These are phyloP conservation scores for Paramecium pentaurelia DNA, from an alignment of 73 alveolate species.

Conservation along the genomic window DNA sequence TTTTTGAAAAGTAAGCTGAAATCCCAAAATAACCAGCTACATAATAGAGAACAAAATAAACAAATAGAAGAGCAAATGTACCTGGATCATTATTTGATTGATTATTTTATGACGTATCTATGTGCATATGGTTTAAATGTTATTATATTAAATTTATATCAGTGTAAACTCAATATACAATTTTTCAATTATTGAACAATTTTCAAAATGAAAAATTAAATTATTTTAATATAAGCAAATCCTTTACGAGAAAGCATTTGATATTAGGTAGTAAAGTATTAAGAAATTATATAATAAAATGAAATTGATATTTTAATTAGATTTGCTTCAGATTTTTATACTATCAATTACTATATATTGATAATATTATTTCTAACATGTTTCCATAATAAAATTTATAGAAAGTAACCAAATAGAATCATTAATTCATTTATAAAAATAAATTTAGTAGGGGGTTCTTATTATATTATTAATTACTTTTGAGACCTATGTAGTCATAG, in stretches of 20 bases:
- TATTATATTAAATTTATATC: neutral
- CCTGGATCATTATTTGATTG: constrained; percentile 53
- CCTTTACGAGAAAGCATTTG: neutral
- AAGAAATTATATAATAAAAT: neutral
- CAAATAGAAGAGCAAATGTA: constrained; percentile 39
- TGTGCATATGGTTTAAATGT: neutral
- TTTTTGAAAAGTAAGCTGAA: neutral
- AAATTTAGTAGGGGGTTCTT: neutral
- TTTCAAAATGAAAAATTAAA: neutral
- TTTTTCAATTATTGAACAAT: too few species aligned
- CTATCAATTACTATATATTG: neutral
- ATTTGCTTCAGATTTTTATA: neutral
- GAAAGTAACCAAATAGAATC: neutral
- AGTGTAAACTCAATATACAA: too few species aligned
- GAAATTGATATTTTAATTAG: neutral
- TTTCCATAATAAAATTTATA: neutral
- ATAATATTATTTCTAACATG: neutral
- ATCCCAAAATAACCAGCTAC: neutral
- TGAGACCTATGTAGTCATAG: neutral
- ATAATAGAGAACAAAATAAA: neutral
- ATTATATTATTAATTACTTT: neutral
- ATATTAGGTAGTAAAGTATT: neutral
- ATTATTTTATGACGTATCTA: neutral
- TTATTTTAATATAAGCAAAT: neutral
- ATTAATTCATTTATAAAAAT: neutral